Percentiles rank a stretch among this genome's conserved stretches.
These are phyloP conservation scores for Ulmus americana DNA, from an alignment of 331 rosid species.

Conservation along the genomic window DNA sequence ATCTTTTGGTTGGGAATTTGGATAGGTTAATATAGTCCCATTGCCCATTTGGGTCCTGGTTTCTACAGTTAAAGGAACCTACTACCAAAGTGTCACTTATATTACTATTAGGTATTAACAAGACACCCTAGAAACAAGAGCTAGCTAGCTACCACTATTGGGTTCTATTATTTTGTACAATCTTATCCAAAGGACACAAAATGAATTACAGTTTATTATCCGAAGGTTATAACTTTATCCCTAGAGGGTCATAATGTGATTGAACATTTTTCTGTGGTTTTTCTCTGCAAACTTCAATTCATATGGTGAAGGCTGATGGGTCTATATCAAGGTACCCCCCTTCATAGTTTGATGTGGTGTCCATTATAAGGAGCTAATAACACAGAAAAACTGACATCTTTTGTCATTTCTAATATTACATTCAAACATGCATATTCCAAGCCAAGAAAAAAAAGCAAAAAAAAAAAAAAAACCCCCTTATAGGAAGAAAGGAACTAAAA, in stretches of 20 bases:
- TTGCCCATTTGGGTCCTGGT: background rate
- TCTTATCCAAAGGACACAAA: no score
- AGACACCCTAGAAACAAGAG: background rate
- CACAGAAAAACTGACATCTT: slow-evolving; percentile 6
- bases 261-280: slow-evolving; percentile 13
- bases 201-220: no score
- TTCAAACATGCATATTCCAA: slow-evolving; percentile 1
- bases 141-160: background rate
- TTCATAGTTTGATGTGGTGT: background rate
- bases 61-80: slow-evolving; percentile 15
- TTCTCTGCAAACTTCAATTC: slow-evolving; percentile 5
- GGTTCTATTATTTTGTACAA: no score
- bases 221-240: no score
- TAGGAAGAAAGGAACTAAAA: no score
- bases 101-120: background rate
- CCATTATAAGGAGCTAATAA: background rate
- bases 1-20: no score
- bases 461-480: background rate
- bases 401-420: background rate
- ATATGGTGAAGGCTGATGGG: slow-evolving; percentile 17
- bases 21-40: background rate
- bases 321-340: slow-evolving; percentile 33
- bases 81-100: background rate
- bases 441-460: background rate
- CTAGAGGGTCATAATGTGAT: slow-evolving; percentile 19